These are phyloP conservation scores for Novymonas esmeraldas DNA, from an alignment of 208 protist species.

Conservation along the genomic window DNA sequence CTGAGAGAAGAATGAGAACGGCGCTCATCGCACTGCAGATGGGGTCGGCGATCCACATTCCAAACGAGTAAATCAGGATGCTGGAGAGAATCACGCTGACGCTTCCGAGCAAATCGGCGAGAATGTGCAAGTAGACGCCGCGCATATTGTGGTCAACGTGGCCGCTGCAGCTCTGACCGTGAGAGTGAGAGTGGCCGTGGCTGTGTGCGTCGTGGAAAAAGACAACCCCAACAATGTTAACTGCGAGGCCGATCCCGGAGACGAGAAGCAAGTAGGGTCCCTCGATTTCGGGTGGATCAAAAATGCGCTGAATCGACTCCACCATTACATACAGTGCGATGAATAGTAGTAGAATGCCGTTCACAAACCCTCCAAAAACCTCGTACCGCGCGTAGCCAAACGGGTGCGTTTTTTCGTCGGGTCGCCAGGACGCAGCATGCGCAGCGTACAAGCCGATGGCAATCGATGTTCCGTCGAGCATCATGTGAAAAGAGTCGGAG, in stretches of 20 bases:
- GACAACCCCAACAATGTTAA: constrained; percentile 84
- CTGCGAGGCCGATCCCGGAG: constrained; percentile 73
- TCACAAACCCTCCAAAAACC: constrained; percentile 85
- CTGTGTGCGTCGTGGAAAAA: constrained; percentile 84
- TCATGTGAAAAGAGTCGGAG: constrained; percentile 98
- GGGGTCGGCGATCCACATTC: constrained; percentile 68
- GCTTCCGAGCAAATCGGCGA: constrained; percentile 87
- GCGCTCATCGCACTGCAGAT: constrained; percentile 80
- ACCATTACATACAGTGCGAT: constrained; percentile 80
- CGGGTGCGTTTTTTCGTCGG: constrained; percentile 78
- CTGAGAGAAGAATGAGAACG: constrained; percentile 69
- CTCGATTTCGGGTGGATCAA: constrained; percentile 82
- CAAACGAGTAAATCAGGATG: constrained; percentile 65
- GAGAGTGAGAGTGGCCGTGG: constrained; percentile 53
- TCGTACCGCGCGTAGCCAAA: constrained; percentile 89
- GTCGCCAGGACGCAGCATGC: constrained; percentile 91
- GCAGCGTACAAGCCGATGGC: constrained; percentile 93
- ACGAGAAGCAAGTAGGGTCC: constrained; percentile 79
- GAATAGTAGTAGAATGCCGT: constrained; percentile 84
- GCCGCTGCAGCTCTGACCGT: constrained; percentile 36
- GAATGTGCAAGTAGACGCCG: constrained; percentile 89
- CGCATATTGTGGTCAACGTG: constrained; percentile 81
- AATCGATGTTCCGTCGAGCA: constrained; percentile 96
- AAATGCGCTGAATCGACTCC: constrained; percentile 78
- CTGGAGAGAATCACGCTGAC: constrained; percentile 88